A percentile compares a stretch with the other conserved stretches of the same genome.
These are phyloP conservation scores for Dissophora globulifera DNA, from an alignment of 192 early-diverging fungal species.

Conservation along the genomic window DNA sequence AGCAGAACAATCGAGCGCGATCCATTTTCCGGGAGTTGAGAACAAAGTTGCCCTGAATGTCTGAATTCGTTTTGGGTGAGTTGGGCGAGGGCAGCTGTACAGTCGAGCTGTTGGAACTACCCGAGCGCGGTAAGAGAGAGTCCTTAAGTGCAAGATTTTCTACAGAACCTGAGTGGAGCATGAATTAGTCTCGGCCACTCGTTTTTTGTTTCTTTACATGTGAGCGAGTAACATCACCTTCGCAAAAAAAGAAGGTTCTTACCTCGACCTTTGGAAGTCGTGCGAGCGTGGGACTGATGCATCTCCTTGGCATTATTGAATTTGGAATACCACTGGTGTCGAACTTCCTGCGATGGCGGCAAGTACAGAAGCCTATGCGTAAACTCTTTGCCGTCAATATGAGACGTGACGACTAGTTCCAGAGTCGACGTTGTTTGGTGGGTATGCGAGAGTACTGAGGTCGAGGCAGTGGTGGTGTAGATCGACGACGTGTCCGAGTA, in stretches of 20 bases:
- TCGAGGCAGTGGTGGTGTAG: constrained; percentile 14
- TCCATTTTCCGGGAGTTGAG: constrained; percentile 27
- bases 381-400: constrained; percentile 34
- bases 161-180: too few species aligned
- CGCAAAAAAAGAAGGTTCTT: too few species aligned
- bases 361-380: constrained; percentile 32
- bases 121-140: constrained; percentile 6
- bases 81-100: constrained; percentile 22
- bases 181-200: too few species aligned
- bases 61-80: constrained; percentile 12
- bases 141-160: constrained; percentile 24
- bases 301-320: constrained; percentile 38
- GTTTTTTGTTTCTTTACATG: too few species aligned
- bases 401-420: constrained; percentile 29
- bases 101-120: constrained; percentile 21
- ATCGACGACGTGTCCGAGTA: constrained; percentile 35
- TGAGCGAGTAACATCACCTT: too few species aligned
- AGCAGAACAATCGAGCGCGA: constrained; percentile 17
- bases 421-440: constrained; percentile 36
- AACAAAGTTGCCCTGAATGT: constrained; percentile 7
- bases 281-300: constrained; percentile 7
- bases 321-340: constrained; percentile 42
- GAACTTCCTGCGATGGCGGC: constrained; percentile 43
- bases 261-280: constrained; percentile 24
- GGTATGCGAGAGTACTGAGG: constrained; percentile 1